Evolutionary conservation across 306 rosid genomes (phyloP).

Genomic region (Pterocarpus macrocarpus): DNA sequence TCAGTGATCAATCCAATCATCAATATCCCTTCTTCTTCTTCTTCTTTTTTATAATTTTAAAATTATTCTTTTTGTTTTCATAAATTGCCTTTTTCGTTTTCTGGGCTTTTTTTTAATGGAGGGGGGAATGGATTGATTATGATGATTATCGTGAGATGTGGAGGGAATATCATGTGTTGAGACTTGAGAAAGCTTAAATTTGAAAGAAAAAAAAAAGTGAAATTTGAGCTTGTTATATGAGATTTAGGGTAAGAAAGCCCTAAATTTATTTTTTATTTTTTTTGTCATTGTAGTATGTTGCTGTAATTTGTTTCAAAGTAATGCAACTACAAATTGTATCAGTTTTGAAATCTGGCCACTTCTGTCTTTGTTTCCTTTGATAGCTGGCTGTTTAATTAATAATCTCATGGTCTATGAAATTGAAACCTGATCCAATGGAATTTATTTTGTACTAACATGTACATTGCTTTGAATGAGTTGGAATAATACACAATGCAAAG

Average conservation of each 20-base stretch:
- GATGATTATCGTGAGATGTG: slow-evolving; percentile 18
- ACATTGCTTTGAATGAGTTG: slow-evolving; percentile 10
- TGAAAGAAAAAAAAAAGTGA: not conserved
- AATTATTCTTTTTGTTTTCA: slow-evolving; percentile 37
- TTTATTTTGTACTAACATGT: not conserved
- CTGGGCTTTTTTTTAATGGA: not conserved
- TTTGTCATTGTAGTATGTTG: slow-evolving; percentile 22
- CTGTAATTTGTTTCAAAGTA: slow-evolving; percentile 52
- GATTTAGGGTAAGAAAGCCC: slow-evolving; percentile 41
- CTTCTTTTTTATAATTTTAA: not conserved
- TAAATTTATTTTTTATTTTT: slow-evolving; percentile 16
- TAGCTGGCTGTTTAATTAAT: slow-evolving; percentile 26
- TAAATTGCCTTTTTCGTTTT: slow-evolving; percentile 24
- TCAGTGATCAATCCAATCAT: slow-evolving; percentile 56
- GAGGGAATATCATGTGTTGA: slow-evolving; percentile 22
- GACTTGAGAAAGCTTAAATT: slow-evolving; percentile 29
- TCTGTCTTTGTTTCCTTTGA: not conserved
- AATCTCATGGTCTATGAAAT: not conserved
- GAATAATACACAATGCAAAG: not conserved
- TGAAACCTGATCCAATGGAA: not conserved
- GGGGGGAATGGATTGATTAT: slow-evolving; percentile 46
- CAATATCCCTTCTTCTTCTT: not conserved
- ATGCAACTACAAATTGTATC: slow-evolving; percentile 46
- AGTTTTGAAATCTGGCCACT: slow-evolving; percentile 10
- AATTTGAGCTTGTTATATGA: slow-evolving; percentile 49